Conservation (phyloP, 768 basidiomycete genomes). For the Boletus insuetus region DNA sequence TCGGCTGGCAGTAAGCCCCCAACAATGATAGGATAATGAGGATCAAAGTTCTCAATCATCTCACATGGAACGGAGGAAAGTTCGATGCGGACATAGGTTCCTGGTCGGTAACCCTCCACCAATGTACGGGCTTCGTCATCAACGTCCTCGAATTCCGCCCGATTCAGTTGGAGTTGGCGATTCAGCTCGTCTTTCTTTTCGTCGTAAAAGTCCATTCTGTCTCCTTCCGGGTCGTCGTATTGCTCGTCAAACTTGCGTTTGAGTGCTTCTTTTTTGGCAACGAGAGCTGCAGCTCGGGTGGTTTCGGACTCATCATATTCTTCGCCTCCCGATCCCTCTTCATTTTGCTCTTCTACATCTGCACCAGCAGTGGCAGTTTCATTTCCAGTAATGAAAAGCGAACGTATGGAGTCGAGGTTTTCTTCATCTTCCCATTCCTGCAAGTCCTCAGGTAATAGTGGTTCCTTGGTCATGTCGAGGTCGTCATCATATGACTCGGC, state of each 20-base stretch:
- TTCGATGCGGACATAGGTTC: constrained; percentile 91
- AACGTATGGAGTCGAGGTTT: constrained; percentile 80
- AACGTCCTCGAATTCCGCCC: constrained; percentile 78
- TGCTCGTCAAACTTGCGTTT: constrained; percentile 97
- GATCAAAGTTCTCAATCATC: constrained; percentile 91
- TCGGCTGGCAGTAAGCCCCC: constrained; percentile 90
- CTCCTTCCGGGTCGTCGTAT: constrained; percentile 84
- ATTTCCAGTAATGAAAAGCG: constrained; percentile 86
- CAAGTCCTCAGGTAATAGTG: constrained; percentile 46
- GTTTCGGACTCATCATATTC: constrained; percentile 32
- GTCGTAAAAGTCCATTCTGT: constrained; percentile 85
- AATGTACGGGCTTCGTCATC: constrained; percentile 74
- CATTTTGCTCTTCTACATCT: constrained; percentile 40
- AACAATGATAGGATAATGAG: constrained; percentile 84
- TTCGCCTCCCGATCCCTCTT: constrained; percentile 37
- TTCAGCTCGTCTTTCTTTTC: constrained; percentile 91
- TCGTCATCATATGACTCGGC: constrained; percentile 42
- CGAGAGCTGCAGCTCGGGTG: constrained; percentile 52
- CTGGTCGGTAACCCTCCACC: constrained; percentile 89
- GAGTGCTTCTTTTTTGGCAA: constrained; percentile 84
- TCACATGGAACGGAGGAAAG: constrained; percentile 83
- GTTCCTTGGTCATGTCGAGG: constrained; percentile 70
- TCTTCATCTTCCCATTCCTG: constrained; percentile 83
- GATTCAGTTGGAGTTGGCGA: constrained; percentile 77
- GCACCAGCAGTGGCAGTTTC: constrained; percentile 33